A percentile compares a stretch with the other conserved stretches of the same genome.
Evolutionary conservation across 352 stramenopile species (phyloP).

Genomic region (Pilasporangium apinafurcum): DNA sequence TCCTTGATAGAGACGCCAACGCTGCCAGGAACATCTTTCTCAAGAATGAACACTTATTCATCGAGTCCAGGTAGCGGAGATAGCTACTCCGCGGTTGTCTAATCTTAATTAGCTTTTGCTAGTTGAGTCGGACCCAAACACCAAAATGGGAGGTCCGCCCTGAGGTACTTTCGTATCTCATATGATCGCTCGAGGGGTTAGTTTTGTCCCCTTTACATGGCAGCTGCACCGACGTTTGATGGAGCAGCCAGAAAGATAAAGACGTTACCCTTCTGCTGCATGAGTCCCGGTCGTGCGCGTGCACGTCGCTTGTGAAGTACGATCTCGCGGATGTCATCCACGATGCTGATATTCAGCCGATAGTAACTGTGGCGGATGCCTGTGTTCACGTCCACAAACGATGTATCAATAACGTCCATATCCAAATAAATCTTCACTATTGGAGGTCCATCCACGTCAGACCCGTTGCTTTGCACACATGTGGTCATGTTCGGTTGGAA

Average conservation of each 20-base stretch:
- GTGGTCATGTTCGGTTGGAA: constrained; percentile 11
- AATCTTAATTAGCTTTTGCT: no score
- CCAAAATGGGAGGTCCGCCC: no score
- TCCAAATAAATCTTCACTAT: constrained; percentile 28
- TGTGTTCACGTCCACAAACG: constrained; percentile 58
- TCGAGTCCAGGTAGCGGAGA: no score
- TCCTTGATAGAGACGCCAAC: no score
- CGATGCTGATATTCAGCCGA: constrained; percentile 49
- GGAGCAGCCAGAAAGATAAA: constrained; percentile 27
- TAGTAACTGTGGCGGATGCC: constrained; percentile 51
- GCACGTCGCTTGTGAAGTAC: constrained; percentile 17
- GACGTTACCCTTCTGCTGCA: constrained; percentile 22
- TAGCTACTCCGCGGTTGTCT: no score
- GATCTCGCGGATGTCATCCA: constrained; percentile 28
- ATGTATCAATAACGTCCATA: constrained; percentile 66
- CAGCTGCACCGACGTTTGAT: constrained; percentile 9
- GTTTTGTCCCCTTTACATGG: no score
- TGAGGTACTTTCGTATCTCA: no score
- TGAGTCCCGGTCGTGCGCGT: constrained; percentile 12
- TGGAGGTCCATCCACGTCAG: constrained; percentile 6
- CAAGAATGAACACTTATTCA: no score
- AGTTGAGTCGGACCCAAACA: no score
- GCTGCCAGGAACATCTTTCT: no score
- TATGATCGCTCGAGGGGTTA: no score
- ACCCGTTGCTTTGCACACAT: constrained; percentile 9